Percentiles rank a stretch among this genome's conserved stretches.
These are phyloP conservation scores for Calonectria pteridis DNA, from an alignment of 2,329 filamentous ascomycete genomes.

Conservation along the genomic window DNA sequence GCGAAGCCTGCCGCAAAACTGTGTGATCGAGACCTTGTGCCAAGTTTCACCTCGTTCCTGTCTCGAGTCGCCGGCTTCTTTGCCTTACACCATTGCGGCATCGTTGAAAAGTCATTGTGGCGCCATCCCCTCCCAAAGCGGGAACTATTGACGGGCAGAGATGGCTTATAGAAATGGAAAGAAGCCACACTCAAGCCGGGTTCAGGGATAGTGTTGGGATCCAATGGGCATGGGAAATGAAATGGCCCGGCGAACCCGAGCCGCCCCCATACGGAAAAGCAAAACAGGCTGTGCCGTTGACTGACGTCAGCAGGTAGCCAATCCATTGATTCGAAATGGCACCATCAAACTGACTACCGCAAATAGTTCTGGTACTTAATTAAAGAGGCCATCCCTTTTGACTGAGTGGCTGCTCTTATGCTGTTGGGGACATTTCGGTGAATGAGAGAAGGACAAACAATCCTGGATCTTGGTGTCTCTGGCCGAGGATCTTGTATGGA, in stretches of 20 bases:
- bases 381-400: background rate
- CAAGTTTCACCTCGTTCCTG: background rate
- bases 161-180: constrained; percentile 7
- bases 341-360: background rate
- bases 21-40: background rate
- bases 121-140: background rate
- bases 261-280: background rate
- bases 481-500: constrained; percentile 35
- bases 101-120: background rate
- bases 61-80: background rate
- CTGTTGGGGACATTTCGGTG: background rate
- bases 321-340: background rate
- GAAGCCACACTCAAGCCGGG: background rate
- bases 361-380: background rate
- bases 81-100: background rate
- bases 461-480: constrained; percentile 26
- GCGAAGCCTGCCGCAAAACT: background rate
- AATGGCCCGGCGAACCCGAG: background rate
- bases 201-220: background rate
- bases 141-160: background rate
- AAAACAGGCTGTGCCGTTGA: background rate
- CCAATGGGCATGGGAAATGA: background rate
- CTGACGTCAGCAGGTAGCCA: background rate
- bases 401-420: background rate
- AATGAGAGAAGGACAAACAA: background rate